phyloP scores from a whole-genome alignment of 805 yeast species.

The Barnettozyma salicaria region DNA sequence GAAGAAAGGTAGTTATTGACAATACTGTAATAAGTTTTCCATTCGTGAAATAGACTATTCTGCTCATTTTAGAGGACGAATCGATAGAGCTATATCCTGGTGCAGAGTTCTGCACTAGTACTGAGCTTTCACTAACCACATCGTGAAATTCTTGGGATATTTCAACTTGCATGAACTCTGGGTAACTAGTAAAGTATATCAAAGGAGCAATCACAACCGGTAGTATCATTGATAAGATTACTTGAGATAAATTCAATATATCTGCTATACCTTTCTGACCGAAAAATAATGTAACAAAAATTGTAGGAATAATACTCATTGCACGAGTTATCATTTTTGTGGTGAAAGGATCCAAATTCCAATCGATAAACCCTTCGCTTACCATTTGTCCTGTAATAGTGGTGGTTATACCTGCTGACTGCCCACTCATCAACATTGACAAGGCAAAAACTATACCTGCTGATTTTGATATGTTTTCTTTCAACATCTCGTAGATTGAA shows the following conservation, averaged over 20 bases:
- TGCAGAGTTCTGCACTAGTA: background rate
- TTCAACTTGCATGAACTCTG: slow-evolving; percentile 59
- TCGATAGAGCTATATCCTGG: slow-evolving; percentile 1
- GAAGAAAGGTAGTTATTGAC: slow-evolving; percentile 60
- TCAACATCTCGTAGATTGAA: slow-evolving; percentile 69
- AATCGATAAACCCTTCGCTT: slow-evolving; percentile 78
- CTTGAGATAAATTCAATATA: slow-evolving; percentile 77
- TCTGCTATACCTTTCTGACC: slow-evolving; percentile 80
- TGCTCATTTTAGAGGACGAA: slow-evolving; percentile 3
- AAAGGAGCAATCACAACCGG: slow-evolving; percentile 89
- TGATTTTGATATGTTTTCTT: slow-evolving; percentile 66
- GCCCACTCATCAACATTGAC: slow-evolving; percentile 87
- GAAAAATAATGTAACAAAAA: slow-evolving; percentile 60
- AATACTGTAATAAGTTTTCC: slow-evolving; percentile 41
- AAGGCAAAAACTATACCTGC: slow-evolving; percentile 88
- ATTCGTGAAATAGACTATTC: slow-evolving; percentile 34
- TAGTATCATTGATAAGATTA: slow-evolving; percentile 67
- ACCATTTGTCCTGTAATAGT: slow-evolving; percentile 94
- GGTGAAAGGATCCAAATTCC: slow-evolving; percentile 78
- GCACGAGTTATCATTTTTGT: slow-evolving; percentile 74
- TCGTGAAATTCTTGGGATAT: slow-evolving; percentile 15
- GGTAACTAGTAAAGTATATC: slow-evolving; percentile 69
- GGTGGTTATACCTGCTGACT: slow-evolving; percentile 91
- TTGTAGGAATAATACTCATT: slow-evolving; percentile 82
- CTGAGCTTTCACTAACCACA: slow-evolving; percentile 7